Evolutionary conservation across 1,284 basidiomycete genomes (phyloP), one percentile per base, ranked within the genome.

Genomic region (Sporisorium scitamineum): DNA sequence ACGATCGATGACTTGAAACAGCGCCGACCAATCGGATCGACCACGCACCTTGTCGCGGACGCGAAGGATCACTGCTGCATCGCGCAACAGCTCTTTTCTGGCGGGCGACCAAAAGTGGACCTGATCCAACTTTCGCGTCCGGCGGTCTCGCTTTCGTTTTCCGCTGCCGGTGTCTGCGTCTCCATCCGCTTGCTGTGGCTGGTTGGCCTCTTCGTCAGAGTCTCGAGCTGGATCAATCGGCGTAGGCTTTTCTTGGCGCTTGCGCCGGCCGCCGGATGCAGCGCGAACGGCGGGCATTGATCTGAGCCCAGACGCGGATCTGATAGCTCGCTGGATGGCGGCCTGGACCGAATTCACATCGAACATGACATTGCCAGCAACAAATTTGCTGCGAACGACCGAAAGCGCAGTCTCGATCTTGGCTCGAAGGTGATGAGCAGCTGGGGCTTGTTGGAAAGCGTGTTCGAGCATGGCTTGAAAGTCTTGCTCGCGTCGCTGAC

Each of bases 1-100:
- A 26, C 42, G 50, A 10, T 67, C 78, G 16, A 74, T 31, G 18
- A 95, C 89, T 84, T 93, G 91, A 80, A 90, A 90, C 63, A 92
- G 88, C 22, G 91, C 91, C 13, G 88, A 88, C 89, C 91, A 91
- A 74, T 92, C 91, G 44, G 92, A 87, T 62, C 91, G 89, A 24
- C 87, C 85, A 31, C 88, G 83, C 61, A 87, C 82, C 54, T 90
- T 88, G 83, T 92, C 93, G 26, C 95, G 90, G 18, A 92, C 92
- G 70, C 90, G 90, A 60, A 97, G 90, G 73, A 97, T 91, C 2
- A 90, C 92, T 47, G 90, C 91, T 1, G 91, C 91, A 82, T 97
- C 95, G 57, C 92, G 89, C 42, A 92, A 90, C 31, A 95, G 88
- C 70, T 96, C 95, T 72, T 96, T 94, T 70, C 91, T 94, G 54